Evolutionary conservation across 2,329 filamentous ascomycete species (phyloP).

Genomic region (Cytospora chrysosperma): DNA sequence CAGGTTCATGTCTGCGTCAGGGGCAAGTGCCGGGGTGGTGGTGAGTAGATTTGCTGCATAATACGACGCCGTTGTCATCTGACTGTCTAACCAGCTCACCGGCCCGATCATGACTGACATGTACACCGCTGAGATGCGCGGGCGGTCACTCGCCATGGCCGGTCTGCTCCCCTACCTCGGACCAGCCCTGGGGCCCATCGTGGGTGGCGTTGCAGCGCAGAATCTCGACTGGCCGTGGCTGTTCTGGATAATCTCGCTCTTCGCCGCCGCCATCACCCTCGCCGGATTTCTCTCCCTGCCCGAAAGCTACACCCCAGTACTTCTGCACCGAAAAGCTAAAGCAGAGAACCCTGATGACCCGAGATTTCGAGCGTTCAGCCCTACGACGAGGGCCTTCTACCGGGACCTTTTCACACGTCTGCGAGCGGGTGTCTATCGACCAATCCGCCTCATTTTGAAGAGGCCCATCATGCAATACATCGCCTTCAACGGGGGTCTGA

Average conservation of each 20-base stretch:
- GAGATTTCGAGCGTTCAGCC: not conserved
- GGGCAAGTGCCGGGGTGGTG: constrained; percentile 3
- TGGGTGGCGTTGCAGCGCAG: constrained; percentile 41
- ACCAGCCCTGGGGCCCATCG: constrained; percentile 42
- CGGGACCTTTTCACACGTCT: not conserved
- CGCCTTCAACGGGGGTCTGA: constrained; percentile 47
- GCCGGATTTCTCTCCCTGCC: constrained; percentile 38
- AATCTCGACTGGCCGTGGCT: constrained; percentile 44
- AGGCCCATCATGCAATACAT: constrained; percentile 52
- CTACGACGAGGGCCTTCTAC: constrained; percentile 13
- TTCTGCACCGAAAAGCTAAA: constrained; percentile 17
- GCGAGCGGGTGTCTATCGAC: constrained; percentile 40
- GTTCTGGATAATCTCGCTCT: constrained; percentile 43
- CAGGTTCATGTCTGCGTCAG: constrained; percentile 1
- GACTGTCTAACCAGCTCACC: not conserved
- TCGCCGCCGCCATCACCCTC: constrained; percentile 36
- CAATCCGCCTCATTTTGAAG: constrained; percentile 48
- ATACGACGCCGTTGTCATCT: constrained; percentile 28
- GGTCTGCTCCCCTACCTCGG: constrained; percentile 33
- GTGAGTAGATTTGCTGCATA: not conserved
- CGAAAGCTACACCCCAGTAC: constrained; percentile 40
- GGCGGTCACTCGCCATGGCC: constrained; percentile 4
- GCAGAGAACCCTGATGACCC: too few relatives aligned
- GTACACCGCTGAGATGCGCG: constrained; percentile 1
- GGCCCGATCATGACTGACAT: constrained; percentile 8